Percentiles rank a stretch among this genome's conserved stretches.
phyloP scores from a whole-genome alignment of 2,329 filamentous ascomycete genomes.

The Rachicladosporium sp. region DNA sequence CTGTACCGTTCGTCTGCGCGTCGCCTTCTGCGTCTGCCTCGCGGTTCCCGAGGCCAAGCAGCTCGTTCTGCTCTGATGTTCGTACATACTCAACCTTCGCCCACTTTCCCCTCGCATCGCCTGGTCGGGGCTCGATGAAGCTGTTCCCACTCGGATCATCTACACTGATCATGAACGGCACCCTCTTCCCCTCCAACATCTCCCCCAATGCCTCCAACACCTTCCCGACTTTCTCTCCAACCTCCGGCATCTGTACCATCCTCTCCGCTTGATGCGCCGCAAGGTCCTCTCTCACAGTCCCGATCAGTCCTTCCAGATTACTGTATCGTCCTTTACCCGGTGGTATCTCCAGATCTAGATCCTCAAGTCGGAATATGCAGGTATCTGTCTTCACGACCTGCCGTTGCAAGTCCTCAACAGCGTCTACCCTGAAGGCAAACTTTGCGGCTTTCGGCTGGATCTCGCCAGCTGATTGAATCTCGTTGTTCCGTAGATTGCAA shows the following conservation, averaged over 20 bases:
- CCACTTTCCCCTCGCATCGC: slow-evolving; percentile 74
- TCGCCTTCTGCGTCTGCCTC: slow-evolving; percentile 5
- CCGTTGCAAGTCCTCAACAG: slow-evolving; percentile 61
- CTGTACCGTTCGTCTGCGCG: slow-evolving; percentile 20
- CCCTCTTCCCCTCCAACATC: slow-evolving; percentile 65
- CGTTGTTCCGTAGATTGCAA: slow-evolving; percentile 81
- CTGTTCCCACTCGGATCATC: slow-evolving; percentile 94
- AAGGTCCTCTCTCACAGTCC: slow-evolving; percentile 66
- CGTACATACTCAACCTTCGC: slow-evolving; percentile 72
- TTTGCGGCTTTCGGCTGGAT: slow-evolving; percentile 81
- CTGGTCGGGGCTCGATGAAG: slow-evolving; percentile 78
- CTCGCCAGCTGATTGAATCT: slow-evolving; percentile 82
- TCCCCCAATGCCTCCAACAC: slow-evolving; percentile 61
- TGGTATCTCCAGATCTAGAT: slow-evolving; percentile 87
- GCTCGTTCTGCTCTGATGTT: slow-evolving; percentile 73
- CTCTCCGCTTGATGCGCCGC: slow-evolving; percentile 70
- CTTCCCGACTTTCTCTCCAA: slow-evolving; percentile 64
- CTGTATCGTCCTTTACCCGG: slow-evolving; percentile 81
- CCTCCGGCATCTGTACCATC: slow-evolving; percentile 63
- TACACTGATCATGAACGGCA: slow-evolving; percentile 78
- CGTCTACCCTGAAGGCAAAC: slow-evolving; percentile 70
- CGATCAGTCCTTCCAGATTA: slow-evolving; percentile 81
- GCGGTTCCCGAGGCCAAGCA: slow-evolving; percentile 56
- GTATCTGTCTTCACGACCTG: slow-evolving; percentile 89
- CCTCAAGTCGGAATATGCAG: slow-evolving; percentile 74